These are phyloP conservation scores for Parastagonospora nodorum DNA, from an alignment of 2,329 filamentous ascomycete species.

Conservation along the genomic window DNA sequence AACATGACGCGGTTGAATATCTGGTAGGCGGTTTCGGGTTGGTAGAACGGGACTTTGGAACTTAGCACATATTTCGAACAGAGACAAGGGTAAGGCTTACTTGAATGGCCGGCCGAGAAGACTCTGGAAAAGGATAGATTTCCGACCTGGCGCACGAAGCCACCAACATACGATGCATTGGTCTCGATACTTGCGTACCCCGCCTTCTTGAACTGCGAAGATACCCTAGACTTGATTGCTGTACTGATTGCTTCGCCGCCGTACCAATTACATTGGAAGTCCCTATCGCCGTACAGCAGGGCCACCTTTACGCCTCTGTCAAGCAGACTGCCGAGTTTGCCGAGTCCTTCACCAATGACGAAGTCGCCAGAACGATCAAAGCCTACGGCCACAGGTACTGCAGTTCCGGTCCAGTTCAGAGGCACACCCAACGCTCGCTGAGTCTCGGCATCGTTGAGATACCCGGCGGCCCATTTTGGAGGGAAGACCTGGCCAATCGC, in stretches of 20 bases:
- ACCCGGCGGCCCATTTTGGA: conserved; percentile 54
- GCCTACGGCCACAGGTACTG: conserved; percentile 1
- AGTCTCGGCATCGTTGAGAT: conserved; percentile 59
- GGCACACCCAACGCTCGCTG: conserved; percentile 63
- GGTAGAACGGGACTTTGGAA: conserved; percentile 13
- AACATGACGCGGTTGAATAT: conserved; percentile 56
- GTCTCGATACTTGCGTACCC: conserved; percentile 74
- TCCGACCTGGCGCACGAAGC: conserved; percentile 72
- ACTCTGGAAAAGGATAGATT: conserved; percentile 60
- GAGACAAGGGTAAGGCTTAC: conserved; percentile 45
- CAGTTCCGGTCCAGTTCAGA: conserved; percentile 53
- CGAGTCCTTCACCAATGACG: conserved; percentile 57
- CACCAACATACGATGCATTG: conserved; percentile 68
- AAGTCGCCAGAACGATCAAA: conserved; percentile 53
- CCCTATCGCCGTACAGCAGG: conserved; percentile 16
- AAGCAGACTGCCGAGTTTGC: conserved; percentile 46
- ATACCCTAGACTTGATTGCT: conserved; percentile 57
- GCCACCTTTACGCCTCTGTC: conserved; percentile 43
- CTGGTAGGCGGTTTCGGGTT: conserved; percentile 52
- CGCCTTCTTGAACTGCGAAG: conserved; percentile 61
- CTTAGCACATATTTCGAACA: conserved; percentile 42
- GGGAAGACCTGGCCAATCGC: conserved; percentile 8
- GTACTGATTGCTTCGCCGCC: conserved; percentile 72
- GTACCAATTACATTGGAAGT: conserved; percentile 51
- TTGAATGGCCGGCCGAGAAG: conserved; percentile 56